Evolutionary conservation across 306 rosid species (phyloP).

Genomic region (Amphicarpaea edgeworthii): DNA sequence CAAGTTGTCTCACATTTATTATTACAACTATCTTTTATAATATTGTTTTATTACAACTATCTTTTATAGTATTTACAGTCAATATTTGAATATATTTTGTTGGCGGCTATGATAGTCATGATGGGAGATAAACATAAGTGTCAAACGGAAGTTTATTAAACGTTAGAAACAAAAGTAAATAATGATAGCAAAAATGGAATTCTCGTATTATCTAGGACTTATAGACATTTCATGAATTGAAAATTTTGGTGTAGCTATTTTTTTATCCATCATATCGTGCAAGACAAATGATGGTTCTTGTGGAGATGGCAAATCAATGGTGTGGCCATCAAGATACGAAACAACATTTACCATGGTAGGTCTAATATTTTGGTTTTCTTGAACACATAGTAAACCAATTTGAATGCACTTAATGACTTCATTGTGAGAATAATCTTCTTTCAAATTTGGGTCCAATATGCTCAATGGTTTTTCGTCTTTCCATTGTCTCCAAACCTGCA

Average conservation of each 20-base stretch:
- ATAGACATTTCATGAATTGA: neutral
- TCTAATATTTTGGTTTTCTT: neutral
- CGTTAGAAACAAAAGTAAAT: too few relatives aligned
- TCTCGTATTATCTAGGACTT: neutral
- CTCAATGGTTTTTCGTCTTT: neutral
- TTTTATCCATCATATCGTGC: neutral
- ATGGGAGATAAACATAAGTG: too few relatives aligned
- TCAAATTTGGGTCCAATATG: neutral
- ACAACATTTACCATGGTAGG: too few relatives aligned
- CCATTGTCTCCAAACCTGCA: too few relatives aligned
- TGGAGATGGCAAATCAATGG: neutral
- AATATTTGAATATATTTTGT: too few relatives aligned
- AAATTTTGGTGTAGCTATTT: neutral
- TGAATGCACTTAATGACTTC: neutral
- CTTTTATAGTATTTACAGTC: too few relatives aligned
- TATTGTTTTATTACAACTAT: too few relatives aligned
- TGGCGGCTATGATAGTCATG: too few relatives aligned
- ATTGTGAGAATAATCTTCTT: neutral
- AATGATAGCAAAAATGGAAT: neutral
- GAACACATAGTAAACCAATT: neutral
- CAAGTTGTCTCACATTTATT: too few relatives aligned
- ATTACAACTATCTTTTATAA: too few relatives aligned
- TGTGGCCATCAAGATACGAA: too few relatives aligned
- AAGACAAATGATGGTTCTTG: neutral
- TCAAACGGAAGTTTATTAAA: neutral